Conservation (phyloP, 768 basidiomycete species). For the Hypholoma fasciculare region DNA sequence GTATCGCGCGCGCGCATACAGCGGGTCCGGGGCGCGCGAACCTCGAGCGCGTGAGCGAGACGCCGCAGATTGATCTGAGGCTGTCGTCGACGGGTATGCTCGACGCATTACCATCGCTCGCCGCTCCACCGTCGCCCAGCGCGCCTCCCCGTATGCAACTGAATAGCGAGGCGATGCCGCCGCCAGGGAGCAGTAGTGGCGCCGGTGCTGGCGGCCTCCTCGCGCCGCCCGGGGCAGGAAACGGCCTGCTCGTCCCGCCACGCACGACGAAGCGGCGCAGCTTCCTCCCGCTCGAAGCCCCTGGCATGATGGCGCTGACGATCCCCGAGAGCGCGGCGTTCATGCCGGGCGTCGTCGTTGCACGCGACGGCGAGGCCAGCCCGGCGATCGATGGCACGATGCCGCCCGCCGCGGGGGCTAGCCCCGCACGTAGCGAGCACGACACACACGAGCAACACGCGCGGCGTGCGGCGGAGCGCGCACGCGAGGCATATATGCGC, state of each 20-base stretch:
- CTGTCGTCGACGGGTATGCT: conserved; percentile 71
- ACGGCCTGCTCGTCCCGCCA: conserved; percentile 34
- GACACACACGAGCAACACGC: conserved; percentile 47
- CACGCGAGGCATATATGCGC: conserved; percentile 69
- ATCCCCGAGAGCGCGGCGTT: conserved; percentile 65
- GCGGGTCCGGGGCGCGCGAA: not conserved
- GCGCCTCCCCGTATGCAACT: not conserved
- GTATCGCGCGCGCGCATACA: conserved; percentile 30
- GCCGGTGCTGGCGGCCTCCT: not conserved
- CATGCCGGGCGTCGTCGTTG: conserved; percentile 48
- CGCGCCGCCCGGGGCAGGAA: conserved; percentile 3
- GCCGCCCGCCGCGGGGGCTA: not conserved
- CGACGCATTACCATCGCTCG: conserved; percentile 43
- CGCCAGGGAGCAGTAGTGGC: not conserved
- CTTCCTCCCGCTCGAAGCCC: conserved; percentile 83
- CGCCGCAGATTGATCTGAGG: conserved; percentile 68
- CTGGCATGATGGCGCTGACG: conserved; percentile 48
- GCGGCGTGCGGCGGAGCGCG: conserved; percentile 71
- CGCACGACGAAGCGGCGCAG: conserved; percentile 73
- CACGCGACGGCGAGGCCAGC: conserved; percentile 30
- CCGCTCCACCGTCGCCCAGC: conserved; percentile 27
- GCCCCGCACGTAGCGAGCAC: conserved; percentile 14
- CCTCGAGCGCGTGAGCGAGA: conserved; percentile 35
- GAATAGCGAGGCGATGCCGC: not conserved
- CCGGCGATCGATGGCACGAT: conserved; percentile 12